Percentiles rank a stretch among this genome's conserved stretches.
phyloP scores from a whole-genome alignment of 768 basidiomycete species.

The Termitomyces sp. region DNA sequence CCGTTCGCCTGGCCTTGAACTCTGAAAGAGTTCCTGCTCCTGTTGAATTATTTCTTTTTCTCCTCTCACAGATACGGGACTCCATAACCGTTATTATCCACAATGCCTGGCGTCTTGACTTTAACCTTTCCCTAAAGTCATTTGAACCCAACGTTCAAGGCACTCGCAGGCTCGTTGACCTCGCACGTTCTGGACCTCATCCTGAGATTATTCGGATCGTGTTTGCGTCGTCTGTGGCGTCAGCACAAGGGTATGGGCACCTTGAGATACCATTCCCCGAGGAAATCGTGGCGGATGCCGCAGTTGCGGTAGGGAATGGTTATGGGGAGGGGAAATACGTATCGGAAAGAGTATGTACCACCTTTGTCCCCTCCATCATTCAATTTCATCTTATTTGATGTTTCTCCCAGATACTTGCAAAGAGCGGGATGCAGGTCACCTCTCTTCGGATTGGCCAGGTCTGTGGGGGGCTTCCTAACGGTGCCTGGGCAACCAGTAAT shows the following conservation, averaged over 20 bases:
- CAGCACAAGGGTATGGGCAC: too few relatives aligned
- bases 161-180: too few relatives aligned
- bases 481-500: conserved; percentile 38
- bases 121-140: too few relatives aligned
- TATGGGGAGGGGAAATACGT: conserved; percentile 45
- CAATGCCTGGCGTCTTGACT: too few relatives aligned
- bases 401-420: conserved; percentile 26
- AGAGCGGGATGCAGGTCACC: conserved; percentile 29
- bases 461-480: conserved; percentile 30
- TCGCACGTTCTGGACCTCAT: too few relatives aligned
- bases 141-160: too few relatives aligned
- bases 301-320: conserved; percentile 31
- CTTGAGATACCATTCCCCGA: conserved; percentile 28
- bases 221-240: too few relatives aligned
- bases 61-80: too few relatives aligned
- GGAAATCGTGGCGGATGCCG: conserved; percentile 24
- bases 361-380: background rate
- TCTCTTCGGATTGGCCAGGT: conserved; percentile 44
- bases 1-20: too few relatives aligned
- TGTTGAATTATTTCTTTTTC: background rate
- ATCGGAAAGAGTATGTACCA: conserved; percentile 28
- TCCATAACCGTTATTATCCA: too few relatives aligned
- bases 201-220: too few relatives aligned
- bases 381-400: background rate
- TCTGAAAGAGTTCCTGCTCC: too few relatives aligned